phyloP scores from a whole-genome alignment of 2,329 filamentous ascomycete genomes.

The Paramyrothecium sp. region DNA sequence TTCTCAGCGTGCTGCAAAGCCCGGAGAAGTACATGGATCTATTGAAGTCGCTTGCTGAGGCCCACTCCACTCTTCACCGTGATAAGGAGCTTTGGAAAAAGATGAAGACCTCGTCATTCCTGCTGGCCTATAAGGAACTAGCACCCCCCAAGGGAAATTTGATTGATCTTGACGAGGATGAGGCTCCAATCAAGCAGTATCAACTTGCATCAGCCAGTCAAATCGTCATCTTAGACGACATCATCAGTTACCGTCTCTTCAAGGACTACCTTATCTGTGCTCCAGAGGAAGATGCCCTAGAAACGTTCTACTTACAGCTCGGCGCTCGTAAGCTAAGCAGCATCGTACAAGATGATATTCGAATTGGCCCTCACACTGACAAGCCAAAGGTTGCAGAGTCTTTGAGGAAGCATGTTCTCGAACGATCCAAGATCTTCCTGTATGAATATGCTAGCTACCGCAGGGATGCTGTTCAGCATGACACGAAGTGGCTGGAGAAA shows the following conservation, averaged over 20 bases:
- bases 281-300: slow-evolving; percentile 84
- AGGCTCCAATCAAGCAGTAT: slow-evolving; percentile 71
- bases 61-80: slow-evolving; percentile 65
- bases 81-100: slow-evolving; percentile 76
- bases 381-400: slow-evolving; percentile 69
- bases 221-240: slow-evolving; percentile 83
- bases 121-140: slow-evolving; percentile 81
- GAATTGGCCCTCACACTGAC: slow-evolving; percentile 63
- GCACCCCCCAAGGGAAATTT: slow-evolving; percentile 44
- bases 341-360: slow-evolving; percentile 75
- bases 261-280: slow-evolving; percentile 81
- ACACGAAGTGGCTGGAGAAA: slow-evolving; percentile 87
- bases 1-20: slow-evolving; percentile 77
- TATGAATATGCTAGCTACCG: slow-evolving; percentile 72
- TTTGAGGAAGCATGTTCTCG: slow-evolving; percentile 78
- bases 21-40: slow-evolving; percentile 85
- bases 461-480: slow-evolving; percentile 77
- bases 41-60: slow-evolving; percentile 76
- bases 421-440: slow-evolving; percentile 85
- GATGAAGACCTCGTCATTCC: slow-evolving; percentile 73
- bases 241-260: slow-evolving; percentile 85
- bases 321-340: slow-evolving; percentile 75
- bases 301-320: slow-evolving; percentile 79
- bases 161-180: slow-evolving; percentile 56
- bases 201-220: slow-evolving; percentile 70